Conservation (phyloP, 176 grass and related monocot species). For the Aegilops speltoides region DNA sequence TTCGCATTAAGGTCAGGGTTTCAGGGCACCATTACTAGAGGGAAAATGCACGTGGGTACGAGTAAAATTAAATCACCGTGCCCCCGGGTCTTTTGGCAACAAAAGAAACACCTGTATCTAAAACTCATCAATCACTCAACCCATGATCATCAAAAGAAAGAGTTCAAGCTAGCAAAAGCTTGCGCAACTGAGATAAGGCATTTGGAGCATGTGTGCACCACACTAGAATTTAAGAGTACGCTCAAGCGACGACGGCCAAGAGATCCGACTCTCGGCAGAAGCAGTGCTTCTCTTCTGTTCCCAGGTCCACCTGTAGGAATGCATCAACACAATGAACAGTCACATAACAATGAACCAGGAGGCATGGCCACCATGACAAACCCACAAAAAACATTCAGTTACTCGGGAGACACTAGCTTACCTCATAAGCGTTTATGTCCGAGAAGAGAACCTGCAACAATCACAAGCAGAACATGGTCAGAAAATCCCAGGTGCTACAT, state of each 20-base stretch:
- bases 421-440: slow-evolving; percentile 93
- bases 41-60: not conserved
- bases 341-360: not conserved
- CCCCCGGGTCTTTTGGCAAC: not conserved
- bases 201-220: not conserved
- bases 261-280: slow-evolving; percentile 82
- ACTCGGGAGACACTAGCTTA: slow-evolving; percentile 22
- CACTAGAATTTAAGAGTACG: not conserved
- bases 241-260: slow-evolving; percentile 77
- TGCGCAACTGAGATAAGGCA: not conserved
- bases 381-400: not conserved
- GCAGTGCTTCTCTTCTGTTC: slow-evolving; percentile 74
- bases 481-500: not conserved
- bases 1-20: not conserved
- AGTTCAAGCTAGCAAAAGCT: not conserved
- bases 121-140: slow-evolving; percentile 11
- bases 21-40: not conserved
- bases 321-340: slow-evolving; percentile 16
- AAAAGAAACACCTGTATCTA: slow-evolving; percentile 29
- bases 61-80: not conserved
- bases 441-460: slow-evolving; percentile 88
- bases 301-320: slow-evolving; percentile 73
- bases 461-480: slow-evolving; percentile 11
- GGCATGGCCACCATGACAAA: not conserved
- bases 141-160: slow-evolving; percentile 17